Conservation (phyloP, 441 rosid genomes). For the Capsella rubella region DNA sequence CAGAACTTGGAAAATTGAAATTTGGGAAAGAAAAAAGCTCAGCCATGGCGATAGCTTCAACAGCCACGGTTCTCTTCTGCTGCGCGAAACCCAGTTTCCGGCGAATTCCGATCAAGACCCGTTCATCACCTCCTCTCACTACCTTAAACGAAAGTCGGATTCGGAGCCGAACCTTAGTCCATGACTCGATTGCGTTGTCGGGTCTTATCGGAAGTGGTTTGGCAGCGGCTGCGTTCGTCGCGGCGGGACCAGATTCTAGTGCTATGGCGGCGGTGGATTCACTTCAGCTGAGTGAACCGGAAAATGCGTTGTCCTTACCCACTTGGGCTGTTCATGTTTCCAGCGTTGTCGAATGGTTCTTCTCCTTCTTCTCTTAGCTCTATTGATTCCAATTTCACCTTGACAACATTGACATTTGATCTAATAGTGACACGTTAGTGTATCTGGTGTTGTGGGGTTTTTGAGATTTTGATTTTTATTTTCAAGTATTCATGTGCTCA, state of each 20-base stretch:
- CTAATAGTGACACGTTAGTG: conserved; percentile 1
- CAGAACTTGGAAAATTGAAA: conserved; percentile 16
- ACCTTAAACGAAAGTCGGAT: conserved; percentile 2
- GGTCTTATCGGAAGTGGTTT: conserved; percentile 68
- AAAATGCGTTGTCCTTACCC: conserved; percentile 86
- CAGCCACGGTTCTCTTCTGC: conserved; percentile 46
- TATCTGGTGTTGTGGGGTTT: conserved; percentile 2
- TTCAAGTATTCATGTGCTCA: not conserved
- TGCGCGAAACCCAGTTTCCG: conserved; percentile 35
- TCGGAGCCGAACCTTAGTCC: conserved; percentile 24
- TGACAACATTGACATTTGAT: conserved; percentile 10
- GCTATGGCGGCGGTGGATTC: conserved; percentile 61
- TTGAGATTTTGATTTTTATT: not conserved
- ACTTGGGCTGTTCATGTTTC: conserved; percentile 92
- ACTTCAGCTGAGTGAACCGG: conserved; percentile 71
- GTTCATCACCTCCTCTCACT: conserved; percentile 8
- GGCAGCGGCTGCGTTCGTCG: conserved; percentile 51
- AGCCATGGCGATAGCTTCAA: conserved; percentile 52
- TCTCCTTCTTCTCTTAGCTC: conserved; percentile 28
- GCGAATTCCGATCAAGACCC: conserved; percentile 31
- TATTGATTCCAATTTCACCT: not conserved
- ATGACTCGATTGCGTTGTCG: conserved; percentile 41
- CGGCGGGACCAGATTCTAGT: conserved; percentile 42
- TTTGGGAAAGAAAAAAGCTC: not conserved
- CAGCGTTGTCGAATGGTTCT: conserved; percentile 88